A percentile compares a stretch with the other conserved stretches of the same genome.
Evolutionary conservation across 2,329 filamentous ascomycete genomes (phyloP).

Genomic region (Fusarium sp.): DNA sequence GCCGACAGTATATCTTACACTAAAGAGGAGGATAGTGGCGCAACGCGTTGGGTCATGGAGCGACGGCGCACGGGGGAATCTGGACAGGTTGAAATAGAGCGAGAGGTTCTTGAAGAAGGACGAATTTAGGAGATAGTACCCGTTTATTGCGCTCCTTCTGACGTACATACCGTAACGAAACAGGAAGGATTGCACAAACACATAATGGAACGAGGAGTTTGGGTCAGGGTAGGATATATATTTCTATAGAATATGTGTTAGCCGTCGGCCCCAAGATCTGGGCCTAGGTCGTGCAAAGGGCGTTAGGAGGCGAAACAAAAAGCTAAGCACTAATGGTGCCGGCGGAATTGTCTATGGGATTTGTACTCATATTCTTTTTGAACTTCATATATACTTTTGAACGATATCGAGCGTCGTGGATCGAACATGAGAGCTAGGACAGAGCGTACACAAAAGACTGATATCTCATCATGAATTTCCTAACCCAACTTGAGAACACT

Average conservation of each 20-base stretch:
- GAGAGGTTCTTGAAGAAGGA: constrained; percentile 71
- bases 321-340: constrained; percentile 22
- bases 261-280: constrained; percentile 3
- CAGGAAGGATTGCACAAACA: constrained; percentile 15
- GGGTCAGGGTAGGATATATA: constrained; percentile 30
- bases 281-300: constrained; percentile 4
- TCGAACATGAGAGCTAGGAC: constrained; percentile 8
- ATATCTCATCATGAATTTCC: not conserved
- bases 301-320: constrained; percentile 26
- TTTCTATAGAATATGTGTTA: constrained; percentile 20
- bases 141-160: not conserved
- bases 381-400: constrained; percentile 12
- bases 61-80: constrained; percentile 72
- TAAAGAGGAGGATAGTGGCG: constrained; percentile 69
- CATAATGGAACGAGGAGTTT: constrained; percentile 29
- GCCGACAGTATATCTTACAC: constrained; percentile 78
- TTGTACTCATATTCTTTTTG: constrained; percentile 4
- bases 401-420: constrained; percentile 1
- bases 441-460: not conserved
- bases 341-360: constrained; percentile 14
- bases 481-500: not conserved
- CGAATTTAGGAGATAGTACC: constrained; percentile 53
- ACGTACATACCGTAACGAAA: constrained; percentile 22
- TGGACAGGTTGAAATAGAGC: constrained; percentile 72
- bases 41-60: constrained; percentile 76